Conservation (phyloP, 805 yeast species). For the Ogataea nitratoaversa region DNA sequence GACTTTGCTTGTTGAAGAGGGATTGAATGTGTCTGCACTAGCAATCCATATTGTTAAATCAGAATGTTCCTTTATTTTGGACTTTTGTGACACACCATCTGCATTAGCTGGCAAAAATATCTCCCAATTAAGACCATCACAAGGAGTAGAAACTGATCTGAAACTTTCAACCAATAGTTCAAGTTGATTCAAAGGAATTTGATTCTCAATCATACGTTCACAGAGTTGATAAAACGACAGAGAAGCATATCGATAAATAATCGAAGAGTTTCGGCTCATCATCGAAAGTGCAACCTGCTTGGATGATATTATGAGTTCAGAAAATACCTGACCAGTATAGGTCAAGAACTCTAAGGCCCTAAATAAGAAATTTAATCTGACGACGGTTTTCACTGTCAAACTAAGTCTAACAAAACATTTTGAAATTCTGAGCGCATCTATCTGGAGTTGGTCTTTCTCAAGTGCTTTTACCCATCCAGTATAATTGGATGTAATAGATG, state of each 20-base stretch:
- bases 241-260: slow-evolving; percentile 11
- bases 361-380: slow-evolving; percentile 6
- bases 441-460: not conserved
- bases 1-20: no score
- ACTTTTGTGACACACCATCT: not conserved
- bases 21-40: no score
- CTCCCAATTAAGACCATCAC: slow-evolving; percentile 5
- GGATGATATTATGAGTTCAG: slow-evolving; percentile 9
- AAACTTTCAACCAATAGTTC: not conserved
- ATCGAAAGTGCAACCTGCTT: slow-evolving; percentile 4
- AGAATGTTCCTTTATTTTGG: not conserved
- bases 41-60: no score
- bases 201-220: slow-evolving; percentile 1
- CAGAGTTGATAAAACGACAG: slow-evolving; percentile 8
- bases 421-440: not conserved
- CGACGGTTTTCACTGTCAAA: slow-evolving; percentile 3
- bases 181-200: slow-evolving; percentile 3
- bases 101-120: not conserved
- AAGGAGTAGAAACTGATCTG: not conserved
- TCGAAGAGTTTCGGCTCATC: slow-evolving; percentile 2
- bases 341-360: slow-evolving; percentile 7
- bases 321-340: slow-evolving; percentile 1
- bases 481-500: slow-evolving; percentile 7
- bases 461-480: slow-evolving; percentile 12
- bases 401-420: slow-evolving; percentile 3